Base-by-base conservation (phyloP, 2,329 filamentous ascomycete species). In the Colletotrichum karsti region DNA sequence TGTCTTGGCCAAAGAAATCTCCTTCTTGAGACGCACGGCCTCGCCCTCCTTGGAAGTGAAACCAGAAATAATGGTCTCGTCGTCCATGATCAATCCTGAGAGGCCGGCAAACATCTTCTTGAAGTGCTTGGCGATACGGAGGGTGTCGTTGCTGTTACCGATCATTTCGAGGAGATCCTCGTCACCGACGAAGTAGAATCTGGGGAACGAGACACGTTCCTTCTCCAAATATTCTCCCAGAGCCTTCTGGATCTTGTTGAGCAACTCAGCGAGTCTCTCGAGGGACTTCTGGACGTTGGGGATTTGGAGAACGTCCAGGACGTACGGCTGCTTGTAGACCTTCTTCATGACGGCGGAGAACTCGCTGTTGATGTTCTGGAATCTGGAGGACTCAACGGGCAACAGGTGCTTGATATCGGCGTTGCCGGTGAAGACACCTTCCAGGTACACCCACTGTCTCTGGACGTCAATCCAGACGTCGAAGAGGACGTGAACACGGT, bases 381-480 rank as follows among this genome's bases (percentile, higher is more conserved):
- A 99, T 65, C 96, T 91, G 10, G 94, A 95, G 1, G 96, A 98
- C 78, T 99, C 96, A 70, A 97, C 95, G 5, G 97, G 97, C 22
- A 99, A 88, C 57, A 99, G 85, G 78, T 98, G 95, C 82, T 98
- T 99, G 85, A 99, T 99, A 76, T 99, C 96, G 41, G 94, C 95
- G 77, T 99, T 99, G 67, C 96, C 96, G 1, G 95, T 98, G 78
- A 99, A 99, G 35, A 99, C 96, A 72, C 96, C 96, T 81, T 99
- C 97, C 5, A 99, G 89, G 78, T 99, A 99, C 7, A 99, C 96
- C 96, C 96, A 99, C 82, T 99, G 96, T 69, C 97, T 92, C 80
- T 99, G 96, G n/a, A 99, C 97, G 81, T 99, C 97, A 74, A 99
- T 99, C 97, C 97, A 99, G 15, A 99, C 95, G 78, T 99, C 96